Percentiles rank a stretch among this genome's conserved stretches.
Evolutionary conservation across 2,329 filamentous ascomycete species (phyloP).

Genomic region (Diaporthe citriasiana): DNA sequence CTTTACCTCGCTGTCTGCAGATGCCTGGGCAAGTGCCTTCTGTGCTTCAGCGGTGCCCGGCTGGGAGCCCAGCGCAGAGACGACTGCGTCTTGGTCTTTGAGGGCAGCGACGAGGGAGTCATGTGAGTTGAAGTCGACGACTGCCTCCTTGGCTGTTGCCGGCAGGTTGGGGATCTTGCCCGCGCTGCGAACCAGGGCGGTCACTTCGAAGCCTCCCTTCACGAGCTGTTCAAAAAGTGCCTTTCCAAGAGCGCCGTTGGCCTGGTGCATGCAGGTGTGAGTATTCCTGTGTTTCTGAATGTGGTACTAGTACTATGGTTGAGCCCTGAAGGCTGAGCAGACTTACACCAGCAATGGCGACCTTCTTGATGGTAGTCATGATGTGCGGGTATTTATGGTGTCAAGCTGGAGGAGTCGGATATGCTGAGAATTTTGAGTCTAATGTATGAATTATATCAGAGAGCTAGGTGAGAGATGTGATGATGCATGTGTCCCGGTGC

Average conservation of each 20-base stretch:
- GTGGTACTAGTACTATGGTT: too few species aligned
- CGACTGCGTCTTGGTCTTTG: slow-evolving; percentile 69
- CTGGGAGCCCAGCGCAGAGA: slow-evolving; percentile 60
- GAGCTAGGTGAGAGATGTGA: neutral
- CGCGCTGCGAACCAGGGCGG: slow-evolving; percentile 51
- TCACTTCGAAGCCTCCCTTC: slow-evolving; percentile 51
- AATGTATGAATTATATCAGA: neutral
- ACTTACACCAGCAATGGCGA: slow-evolving; percentile 55
- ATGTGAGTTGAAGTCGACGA: slow-evolving; percentile 53
- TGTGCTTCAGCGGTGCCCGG: slow-evolving; percentile 56
- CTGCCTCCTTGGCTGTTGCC: slow-evolving; percentile 39
- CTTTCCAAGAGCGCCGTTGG: slow-evolving; percentile 53
- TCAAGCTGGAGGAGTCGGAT: neutral
- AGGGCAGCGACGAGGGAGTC: slow-evolving; percentile 61
- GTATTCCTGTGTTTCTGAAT: neutral
- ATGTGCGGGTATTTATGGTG: neutral
- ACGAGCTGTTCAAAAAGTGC: slow-evolving; percentile 33
- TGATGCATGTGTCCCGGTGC: neutral
- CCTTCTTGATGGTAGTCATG: slow-evolving; percentile 52
- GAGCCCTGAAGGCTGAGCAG: neutral
- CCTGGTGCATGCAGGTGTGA: slow-evolving; percentile 26
- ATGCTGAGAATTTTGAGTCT: neutral
- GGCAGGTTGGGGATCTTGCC: slow-evolving; percentile 47
- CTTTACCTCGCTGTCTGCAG: slow-evolving; percentile 69
- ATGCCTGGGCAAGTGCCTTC: slow-evolving; percentile 67